Percentiles rank a stretch among this genome's conserved stretches.
phyloP scores from a whole-genome alignment of 257 asterid species.

The Marsdenia floribunda region DNA sequence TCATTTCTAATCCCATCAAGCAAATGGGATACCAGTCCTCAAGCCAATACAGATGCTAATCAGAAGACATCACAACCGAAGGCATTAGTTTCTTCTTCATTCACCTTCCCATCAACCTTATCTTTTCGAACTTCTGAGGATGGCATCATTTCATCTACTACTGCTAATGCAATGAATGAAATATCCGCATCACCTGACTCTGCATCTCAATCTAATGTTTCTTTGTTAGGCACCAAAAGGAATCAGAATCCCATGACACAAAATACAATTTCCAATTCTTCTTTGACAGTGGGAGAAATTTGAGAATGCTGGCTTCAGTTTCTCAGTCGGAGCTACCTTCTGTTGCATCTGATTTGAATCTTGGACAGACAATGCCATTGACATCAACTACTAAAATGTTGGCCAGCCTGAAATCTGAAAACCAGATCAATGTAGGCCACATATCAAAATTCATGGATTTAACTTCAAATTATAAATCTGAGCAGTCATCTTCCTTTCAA shows the following conservation, averaged over 20 bases:
- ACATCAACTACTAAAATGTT: conserved; percentile 25
- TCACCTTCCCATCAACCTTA: conserved; percentile 27
- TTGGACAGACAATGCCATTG: conserved; percentile 27
- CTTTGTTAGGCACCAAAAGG: conserved; percentile 23
- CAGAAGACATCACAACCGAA: conserved; percentile 35
- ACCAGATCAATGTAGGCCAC: conserved; percentile 31
- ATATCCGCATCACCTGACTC: conserved; percentile 31
- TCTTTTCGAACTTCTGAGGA: conserved; percentile 24
- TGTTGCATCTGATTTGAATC: conserved; percentile 25
- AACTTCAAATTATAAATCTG: conserved; percentile 28
- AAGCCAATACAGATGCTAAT: conserved; percentile 27
- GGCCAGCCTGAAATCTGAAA: conserved; percentile 27
- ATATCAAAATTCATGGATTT: conserved; percentile 24
- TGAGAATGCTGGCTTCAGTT: conserved; percentile 29
- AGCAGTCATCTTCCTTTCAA: conserved; percentile 27
- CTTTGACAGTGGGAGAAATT: conserved; percentile 30
- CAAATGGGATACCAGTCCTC: conserved; percentile 25
- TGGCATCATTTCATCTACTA: conserved; percentile 25
- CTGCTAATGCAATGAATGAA: conserved; percentile 22
- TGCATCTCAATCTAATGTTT: conserved; percentile 27
- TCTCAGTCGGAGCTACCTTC: conserved; percentile 28
- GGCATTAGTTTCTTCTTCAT: conserved; percentile 28
- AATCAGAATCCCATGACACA: conserved; percentile 23
- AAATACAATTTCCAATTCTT: conserved; percentile 12
- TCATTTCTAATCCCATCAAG: conserved; percentile 21